Evolutionary conservation across 179 eudicot genomes (phyloP), one percentile per base, ranked within the genome.

Genomic region (Sideroxylon spinosum): DNA sequence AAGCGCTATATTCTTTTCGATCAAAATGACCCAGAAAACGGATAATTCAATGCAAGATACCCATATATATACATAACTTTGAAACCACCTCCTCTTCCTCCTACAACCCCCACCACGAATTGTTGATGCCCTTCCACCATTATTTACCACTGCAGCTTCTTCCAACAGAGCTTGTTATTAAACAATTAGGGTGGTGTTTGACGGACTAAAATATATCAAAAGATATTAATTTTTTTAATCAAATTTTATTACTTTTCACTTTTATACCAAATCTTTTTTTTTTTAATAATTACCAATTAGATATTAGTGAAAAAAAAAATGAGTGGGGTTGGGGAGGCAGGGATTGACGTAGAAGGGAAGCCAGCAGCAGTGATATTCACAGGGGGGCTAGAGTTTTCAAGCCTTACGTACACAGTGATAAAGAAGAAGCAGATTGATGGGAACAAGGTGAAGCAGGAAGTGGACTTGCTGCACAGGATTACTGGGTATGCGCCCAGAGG

Each of bases 401-500:
- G 28, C 73, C 85, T 87, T 7, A 87, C 88, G 0, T 85, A 85
- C 76, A 85, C 88, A 0, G 84, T 85, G 37, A 77, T 59, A 23
- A 83, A 78, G 37, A 82, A 84, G 77, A 73, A 75, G 71, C 72
- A 82, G 77, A 74, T 74, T 14, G 59, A 69, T 17, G 88, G 85
- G 22, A 75, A 77, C 5, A 78, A 80, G 85, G 78, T 78, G 46
- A 75, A 75, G 25, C 79, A 83, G 46, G 79, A 87, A 9, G 86
- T 78, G 9, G 86, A 87, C 57, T 76, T 85, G 55, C 68, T 87
- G 77, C 78, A 83, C 25, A 74, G 53, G 28, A 79, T 87, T 19
- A 87, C 85, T 22, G 88, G 90, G 9, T 85, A 85, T 57, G 86
- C 85, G 0, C 88, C 88, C 0, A 85, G 83, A 68, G 90, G 90